Evolutionary conservation across 2,329 filamentous ascomycete species (phyloP).

Genomic region (Periglandula ipomoeae): DNA sequence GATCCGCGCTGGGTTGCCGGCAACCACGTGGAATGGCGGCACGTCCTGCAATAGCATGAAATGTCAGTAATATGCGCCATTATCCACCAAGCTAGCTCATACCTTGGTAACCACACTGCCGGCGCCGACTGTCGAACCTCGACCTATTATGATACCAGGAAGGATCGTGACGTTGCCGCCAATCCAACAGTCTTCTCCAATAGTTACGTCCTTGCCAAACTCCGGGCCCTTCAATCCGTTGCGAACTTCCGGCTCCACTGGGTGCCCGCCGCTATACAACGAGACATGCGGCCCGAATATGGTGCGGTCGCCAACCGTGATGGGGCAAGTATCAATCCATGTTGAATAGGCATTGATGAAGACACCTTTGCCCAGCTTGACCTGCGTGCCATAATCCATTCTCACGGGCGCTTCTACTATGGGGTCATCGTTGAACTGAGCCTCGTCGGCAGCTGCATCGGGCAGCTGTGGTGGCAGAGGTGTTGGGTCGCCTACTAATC

Average conservation of each 20-base stretch:
- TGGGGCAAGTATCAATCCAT: conserved; percentile 67
- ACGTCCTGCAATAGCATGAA: conserved; percentile 15
- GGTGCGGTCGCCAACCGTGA: conserved; percentile 68
- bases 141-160: conserved; percentile 69
- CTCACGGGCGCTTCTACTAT: conserved; percentile 13
- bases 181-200: conserved; percentile 77
- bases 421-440: conserved; percentile 7
- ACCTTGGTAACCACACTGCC: conserved; percentile 73
- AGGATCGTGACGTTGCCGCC: conserved; percentile 63
- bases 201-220: conserved; percentile 58
- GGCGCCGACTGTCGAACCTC: conserved; percentile 65
- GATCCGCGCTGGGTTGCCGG: conserved; percentile 16
- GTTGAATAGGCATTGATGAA: conserved; percentile 68
- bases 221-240: conserved; percentile 72
- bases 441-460: conserved; percentile 6
- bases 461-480: conserved; percentile 5
- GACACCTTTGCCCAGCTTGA: conserved; percentile 48
- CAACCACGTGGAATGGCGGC: conserved; percentile 18
- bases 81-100: conserved; percentile 50
- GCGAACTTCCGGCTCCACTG: conserved; percentile 63
- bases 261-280: conserved; percentile 68
- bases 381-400: conserved; percentile 24
- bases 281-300: conserved; percentile 71
- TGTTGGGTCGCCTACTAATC: conserved; percentile 5
- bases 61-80: conserved; percentile 43